A percentile compares a stretch with the other conserved stretches of the same genome.
Conservation (phyloP, 306 rosid genomes). For the Trifolium pratense region DNA sequence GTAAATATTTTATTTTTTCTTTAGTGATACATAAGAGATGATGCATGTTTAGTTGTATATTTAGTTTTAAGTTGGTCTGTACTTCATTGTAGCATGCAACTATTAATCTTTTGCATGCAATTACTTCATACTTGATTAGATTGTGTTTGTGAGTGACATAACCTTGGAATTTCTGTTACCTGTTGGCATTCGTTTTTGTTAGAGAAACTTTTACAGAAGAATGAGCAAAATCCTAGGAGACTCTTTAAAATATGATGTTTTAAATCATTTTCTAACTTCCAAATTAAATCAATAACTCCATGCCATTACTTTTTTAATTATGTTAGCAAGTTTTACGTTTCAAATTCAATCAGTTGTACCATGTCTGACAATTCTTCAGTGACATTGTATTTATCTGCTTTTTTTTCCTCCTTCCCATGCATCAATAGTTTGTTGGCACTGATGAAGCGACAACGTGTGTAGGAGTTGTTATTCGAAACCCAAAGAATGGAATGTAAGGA, state of each 20-base stretch:
- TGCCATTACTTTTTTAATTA: conserved; percentile 8
- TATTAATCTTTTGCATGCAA: conserved; percentile 14
- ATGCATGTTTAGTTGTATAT: conserved; percentile 3
- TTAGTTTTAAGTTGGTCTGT: conserved; percentile 20
- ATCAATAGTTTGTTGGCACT: conserved; percentile 78
- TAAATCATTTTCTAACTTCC: conserved; percentile 9
- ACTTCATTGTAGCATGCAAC: conserved; percentile 25
- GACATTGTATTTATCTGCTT: conserved; percentile 17
- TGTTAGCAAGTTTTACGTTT: conserved; percentile 7
- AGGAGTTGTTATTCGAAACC: conserved; percentile 75
- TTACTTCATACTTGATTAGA: conserved; percentile 27
- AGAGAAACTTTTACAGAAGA: not conserved
- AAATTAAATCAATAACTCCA: conserved; percentile 30
- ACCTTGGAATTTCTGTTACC: conserved; percentile 21
- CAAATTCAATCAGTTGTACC: not conserved
- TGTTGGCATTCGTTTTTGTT: not conserved
- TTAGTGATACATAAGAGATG: not conserved
- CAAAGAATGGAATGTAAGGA: conserved; percentile 75
- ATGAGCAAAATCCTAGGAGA: not conserved
- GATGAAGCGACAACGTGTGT: conserved; percentile 98
- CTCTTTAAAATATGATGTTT: conserved; percentile 12
- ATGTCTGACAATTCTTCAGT: not conserved
- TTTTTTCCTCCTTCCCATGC: conserved; percentile 22
- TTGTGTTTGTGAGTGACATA: conserved; percentile 22
- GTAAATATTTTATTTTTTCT: not conserved